Evolutionary conservation across 31 red algal genomes (phyloP), one percentile per base, ranked within the genome.

Genomic region (Odonthalia washingtoniensis): DNA sequence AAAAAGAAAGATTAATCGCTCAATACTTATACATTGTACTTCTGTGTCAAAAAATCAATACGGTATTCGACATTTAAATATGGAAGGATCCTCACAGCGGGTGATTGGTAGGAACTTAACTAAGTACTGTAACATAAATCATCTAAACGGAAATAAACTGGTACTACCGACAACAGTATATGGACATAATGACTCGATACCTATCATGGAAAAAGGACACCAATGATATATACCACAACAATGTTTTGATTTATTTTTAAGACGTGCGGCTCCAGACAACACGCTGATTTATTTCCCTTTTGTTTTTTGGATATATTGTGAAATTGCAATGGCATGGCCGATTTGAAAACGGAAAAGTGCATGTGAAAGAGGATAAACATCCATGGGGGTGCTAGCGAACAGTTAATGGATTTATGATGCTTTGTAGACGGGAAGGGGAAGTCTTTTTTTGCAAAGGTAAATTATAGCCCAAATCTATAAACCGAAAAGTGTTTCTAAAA

Each of bases 31-130:
- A 26, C 42, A 31, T 40, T 26, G 36, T 26, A 31, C 28, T 33
- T 36, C 5, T 75, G 72, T 40, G 26, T 40, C 5, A 40, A 26
- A 39, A 40, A 75, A 36, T 26, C 36, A 5, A 40, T 28, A 28
- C 33, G 38, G 42, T 40, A 75, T 75, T 42, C 5, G 72, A 33
- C 31, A 75, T 40, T 37, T 75, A 39, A 75, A 40, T 28, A 75
- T 75, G 36, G 31, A 36, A 40, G 34, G 28, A 5, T 39, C 72
- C 5, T 37, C 38, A 66, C 12, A 0, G 62, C 49, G 62, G 16
- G n/a, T n/a, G n/a, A n/a, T n/a, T n/a, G n/a, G n/a, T n/a, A n/a
- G n/a, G n/a, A n/a, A n/a, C n/a, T n/a, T n/a, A n/a, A n/a, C n/a
- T n/a, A n/a, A n/a, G n/a, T n/a, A n/a, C n/a, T n/a, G n/a, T n/a